Base-by-base conservation (phyloP, 345 rosid species). In the Trapa bicornis region DNA sequence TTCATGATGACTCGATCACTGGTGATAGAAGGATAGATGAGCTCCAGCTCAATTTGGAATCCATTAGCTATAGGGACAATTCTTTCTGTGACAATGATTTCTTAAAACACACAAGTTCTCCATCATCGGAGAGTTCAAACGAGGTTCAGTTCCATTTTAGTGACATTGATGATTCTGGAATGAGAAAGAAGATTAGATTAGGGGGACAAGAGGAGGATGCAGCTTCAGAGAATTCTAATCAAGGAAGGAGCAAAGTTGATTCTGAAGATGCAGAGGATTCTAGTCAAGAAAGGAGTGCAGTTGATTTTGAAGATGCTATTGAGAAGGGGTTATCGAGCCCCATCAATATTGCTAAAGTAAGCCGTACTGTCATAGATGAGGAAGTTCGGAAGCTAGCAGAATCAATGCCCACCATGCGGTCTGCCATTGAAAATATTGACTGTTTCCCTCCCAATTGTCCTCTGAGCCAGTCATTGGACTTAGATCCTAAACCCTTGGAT, bases 101-200 rank as follows among this genome's bases (percentile, higher is more conserved):
- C 63, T 64, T 61, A 47, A 80, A 74, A 67, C 69, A 63, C 17
- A 48, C 12, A 60, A 77, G 78, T 62, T 37, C 73, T 77, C 71
- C 75, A 66, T 70, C 65, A 17, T 73, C 76, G 22, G 84, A 81
- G 72, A 72, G 77, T 75, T 79, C 78, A 61, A 89, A 84, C 69
- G 98, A 85, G 47, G 97, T 84, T 62, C 92, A 90, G 41, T 87
- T 93, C 73, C 78, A 72, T 70, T 85, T 90, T 72, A 68, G 88
- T 61, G 92, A 88, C 79, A 77, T 83, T 74, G 88, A 77, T 64
- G 85, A 81, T 65, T 68, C 54, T 52, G 78, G 81, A 70, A 67
- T 67, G 52, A 68, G 57, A 29, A 75, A 75, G 64, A 56, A 53
- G 69, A 70, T 65, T 58, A n/a, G 56, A 29, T 69, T 50, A 53